These are phyloP conservation scores for Saitozyma sp. DNA, from an alignment of 768 basidiomycete genomes.

Conservation along the genomic window DNA sequence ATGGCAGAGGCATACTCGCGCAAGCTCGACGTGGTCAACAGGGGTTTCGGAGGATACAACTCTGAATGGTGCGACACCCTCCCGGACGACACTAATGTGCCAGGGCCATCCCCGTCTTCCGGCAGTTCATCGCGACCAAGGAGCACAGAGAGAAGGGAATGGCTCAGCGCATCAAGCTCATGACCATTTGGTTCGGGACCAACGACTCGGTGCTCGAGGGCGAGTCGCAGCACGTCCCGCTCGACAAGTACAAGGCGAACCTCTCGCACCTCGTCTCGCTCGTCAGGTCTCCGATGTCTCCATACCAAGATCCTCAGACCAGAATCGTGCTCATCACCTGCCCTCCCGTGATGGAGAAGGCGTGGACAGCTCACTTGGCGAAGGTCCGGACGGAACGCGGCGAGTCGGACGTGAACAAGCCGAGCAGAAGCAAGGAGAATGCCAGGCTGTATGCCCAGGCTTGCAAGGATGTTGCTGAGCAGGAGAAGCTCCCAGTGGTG, in stretches of 20 bases:
- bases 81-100: neutral
- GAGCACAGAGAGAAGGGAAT: conserved; percentile 55
- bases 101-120: conserved; percentile 71
- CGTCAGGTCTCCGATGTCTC: conserved; percentile 65
- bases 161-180: conserved; percentile 64
- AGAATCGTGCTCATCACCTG: conserved; percentile 78
- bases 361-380: neutral
- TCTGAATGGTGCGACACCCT: conserved; percentile 62
- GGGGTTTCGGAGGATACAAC: conserved; percentile 72
- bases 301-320: conserved; percentile 69
- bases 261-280: conserved; percentile 64
- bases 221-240: conserved; percentile 73
- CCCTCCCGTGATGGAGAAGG: neutral
- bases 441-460: conserved; percentile 65
- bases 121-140: conserved; percentile 66
- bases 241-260: conserved; percentile 66
- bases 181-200: conserved; percentile 81
- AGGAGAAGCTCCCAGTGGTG: conserved; percentile 63
- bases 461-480: conserved; percentile 63
- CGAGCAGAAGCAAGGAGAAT: neutral
- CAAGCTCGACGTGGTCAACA: conserved; percentile 81
- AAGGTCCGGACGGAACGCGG: neutral
- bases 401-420: too few species aligned
- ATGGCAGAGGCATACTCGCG: conserved; percentile 74
- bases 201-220: conserved; percentile 76